phyloP scores from a whole-genome alignment of 2,329 filamentous ascomycete genomes.

The Rhytidhysteron rufulum region DNA sequence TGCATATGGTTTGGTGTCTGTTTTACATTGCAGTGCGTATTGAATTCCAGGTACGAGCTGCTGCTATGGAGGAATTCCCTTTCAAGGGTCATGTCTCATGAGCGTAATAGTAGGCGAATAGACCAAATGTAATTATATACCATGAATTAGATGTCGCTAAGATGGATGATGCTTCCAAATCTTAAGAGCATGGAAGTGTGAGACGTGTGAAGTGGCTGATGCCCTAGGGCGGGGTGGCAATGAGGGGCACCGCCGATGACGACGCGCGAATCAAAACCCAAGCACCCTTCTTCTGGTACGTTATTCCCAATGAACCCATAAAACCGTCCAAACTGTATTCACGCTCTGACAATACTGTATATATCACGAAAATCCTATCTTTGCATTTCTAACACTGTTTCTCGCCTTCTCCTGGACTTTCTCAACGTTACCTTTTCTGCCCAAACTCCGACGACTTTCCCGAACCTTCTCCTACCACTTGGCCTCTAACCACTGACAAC shows the following conservation, averaged over 20 bases:
- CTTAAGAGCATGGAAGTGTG: neutral
- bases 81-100: no score
- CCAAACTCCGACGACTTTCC: slow-evolving; percentile 1
- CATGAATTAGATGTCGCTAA: neutral
- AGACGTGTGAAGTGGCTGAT: neutral
- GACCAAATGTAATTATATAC: neutral
- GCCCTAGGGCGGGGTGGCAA: neutral
- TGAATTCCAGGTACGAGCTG: no score
- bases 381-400: neutral
- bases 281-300: neutral
- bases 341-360: neutral
- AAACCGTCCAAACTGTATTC: no score
- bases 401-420: no score
- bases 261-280: neutral
- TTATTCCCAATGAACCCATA: no score
- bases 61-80: no score
- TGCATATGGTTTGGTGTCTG: slow-evolving; percentile 2
- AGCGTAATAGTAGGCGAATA: neutral
- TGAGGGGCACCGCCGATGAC: neutral
- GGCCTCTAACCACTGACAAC: neutral
- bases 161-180: neutral
- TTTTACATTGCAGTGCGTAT: neutral
- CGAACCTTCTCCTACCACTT: slow-evolving; percentile 2
- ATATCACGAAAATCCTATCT: neutral
- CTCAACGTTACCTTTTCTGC: no score